Conservation (phyloP, 169 alveolate species). For the Cryptosporidium baileyi region DNA sequence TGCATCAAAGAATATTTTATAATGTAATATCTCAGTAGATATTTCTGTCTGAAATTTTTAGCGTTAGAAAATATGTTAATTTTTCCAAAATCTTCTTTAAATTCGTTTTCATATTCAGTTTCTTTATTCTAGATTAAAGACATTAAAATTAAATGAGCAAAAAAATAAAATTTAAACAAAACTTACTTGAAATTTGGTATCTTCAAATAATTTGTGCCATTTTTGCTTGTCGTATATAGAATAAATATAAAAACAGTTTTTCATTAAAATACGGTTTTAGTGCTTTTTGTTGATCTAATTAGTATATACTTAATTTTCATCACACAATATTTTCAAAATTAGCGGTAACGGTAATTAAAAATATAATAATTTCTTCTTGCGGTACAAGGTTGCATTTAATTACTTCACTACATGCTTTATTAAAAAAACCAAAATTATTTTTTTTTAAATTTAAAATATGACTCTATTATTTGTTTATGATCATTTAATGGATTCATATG, state of each 20-base stretch:
- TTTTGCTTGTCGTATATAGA: not conserved
- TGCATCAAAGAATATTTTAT: not conserved
- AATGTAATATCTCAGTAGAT: conserved; percentile 1
- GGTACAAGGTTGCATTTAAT: not conserved
- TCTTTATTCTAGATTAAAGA: too few species aligned
- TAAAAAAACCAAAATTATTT: too few species aligned
- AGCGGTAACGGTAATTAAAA: not conserved
- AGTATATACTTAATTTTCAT: not conserved
- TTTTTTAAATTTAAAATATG: not conserved
- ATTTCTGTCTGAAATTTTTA: not conserved
- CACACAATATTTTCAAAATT: not conserved
- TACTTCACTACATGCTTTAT: too few species aligned
- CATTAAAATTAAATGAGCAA: too few species aligned
- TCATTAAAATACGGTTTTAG: not conserved
- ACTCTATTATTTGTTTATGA: conserved; percentile 36
- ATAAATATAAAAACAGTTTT: not conserved
- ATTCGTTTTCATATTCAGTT: not conserved
- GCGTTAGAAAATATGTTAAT: not conserved
- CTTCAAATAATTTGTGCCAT: not conserved
- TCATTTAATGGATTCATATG: conserved; percentile 50
- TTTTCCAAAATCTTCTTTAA: not conserved
- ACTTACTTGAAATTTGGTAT: not conserved
- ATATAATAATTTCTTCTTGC: not conserved
- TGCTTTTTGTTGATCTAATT: not conserved
- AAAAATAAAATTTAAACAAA: not conserved